phyloP scores from a whole-genome alignment of 495 filamentous ascomycete genomes.

The Apiosordaria backusii region DNA sequence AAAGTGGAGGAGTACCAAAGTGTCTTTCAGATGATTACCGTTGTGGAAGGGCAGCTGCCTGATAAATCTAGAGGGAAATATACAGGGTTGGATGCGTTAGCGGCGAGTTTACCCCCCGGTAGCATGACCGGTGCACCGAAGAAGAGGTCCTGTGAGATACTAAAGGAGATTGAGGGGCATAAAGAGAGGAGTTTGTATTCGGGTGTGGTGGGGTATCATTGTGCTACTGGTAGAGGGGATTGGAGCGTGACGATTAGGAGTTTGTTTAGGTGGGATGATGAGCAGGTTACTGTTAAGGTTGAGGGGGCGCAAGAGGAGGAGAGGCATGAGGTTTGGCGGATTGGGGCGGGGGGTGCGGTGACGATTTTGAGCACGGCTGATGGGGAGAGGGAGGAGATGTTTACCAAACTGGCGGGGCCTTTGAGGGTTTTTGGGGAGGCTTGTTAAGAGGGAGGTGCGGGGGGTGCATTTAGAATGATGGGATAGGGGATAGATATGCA shows the following conservation, averaged over 20 bases:
- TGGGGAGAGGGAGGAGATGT: conserved; percentile 90
- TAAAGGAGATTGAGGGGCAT: conserved; percentile 62
- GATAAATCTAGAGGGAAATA: conserved; percentile 26
- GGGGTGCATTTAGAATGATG: not conserved
- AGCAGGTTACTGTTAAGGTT: conserved; percentile 26
- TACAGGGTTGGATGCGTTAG: conserved; percentile 71
- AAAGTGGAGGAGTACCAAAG: conserved; percentile 84
- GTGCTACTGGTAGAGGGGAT: conserved; percentile 78
- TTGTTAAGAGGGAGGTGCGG: conserved; percentile 5
- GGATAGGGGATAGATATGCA: not conserved
- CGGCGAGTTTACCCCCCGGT: conserved; percentile 76
- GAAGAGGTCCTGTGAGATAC: conserved; percentile 79
- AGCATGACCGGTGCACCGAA: conserved; percentile 97
- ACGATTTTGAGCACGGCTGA: conserved; percentile 72
- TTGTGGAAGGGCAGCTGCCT: conserved; percentile 69
- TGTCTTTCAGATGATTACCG: conserved; percentile 85
- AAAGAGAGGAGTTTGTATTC: conserved; percentile 75
- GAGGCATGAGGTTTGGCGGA: conserved; percentile 60
- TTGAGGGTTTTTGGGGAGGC: conserved; percentile 51
- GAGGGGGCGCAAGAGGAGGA: conserved; percentile 20
- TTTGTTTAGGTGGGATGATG: conserved; percentile 64
- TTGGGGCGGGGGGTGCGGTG: conserved; percentile 86
- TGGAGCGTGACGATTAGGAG: conserved; percentile 86
- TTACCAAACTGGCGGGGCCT: conserved; percentile 70
- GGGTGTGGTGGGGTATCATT: conserved; percentile 84